Evolutionary conservation across 768 basidiomycete genomes (phyloP), one percentile per base, ranked within the genome.

Genomic region (Pisolithus tinctorius): DNA sequence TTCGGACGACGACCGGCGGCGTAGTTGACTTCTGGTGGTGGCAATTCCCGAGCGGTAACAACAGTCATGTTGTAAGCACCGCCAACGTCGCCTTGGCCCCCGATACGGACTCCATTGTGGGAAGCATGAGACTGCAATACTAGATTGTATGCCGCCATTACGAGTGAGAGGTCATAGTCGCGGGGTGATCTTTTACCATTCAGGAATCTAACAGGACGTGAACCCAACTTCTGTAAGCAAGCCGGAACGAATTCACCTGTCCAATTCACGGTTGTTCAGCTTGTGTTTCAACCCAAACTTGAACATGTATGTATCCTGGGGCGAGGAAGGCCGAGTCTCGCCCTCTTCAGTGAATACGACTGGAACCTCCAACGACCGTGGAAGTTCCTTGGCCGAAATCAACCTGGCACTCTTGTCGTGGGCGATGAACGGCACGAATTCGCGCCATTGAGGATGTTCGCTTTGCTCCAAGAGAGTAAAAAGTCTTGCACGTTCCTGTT

Each of bases 21-120:
- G 60, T 92, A 92, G 2, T 69, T 69, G 46, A 91, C 59, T 1
- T 55, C 52, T 0, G 90, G 90, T 0, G 83, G 67, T 0, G 68
- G 70, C 1, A 93, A 77, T 52, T 86, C 76, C 14, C 89, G 79
- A 2, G 65, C 83, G 2, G 87, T 87, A 4, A 88, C 63, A 6
- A 76, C 72, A 0, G 79, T 63, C 86, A 92, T 86, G 46, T 82
- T 61, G 1, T 54, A 52, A 30, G 74, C n/a, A n/a, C n/a, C n/a
- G n/a, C n/a, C 43, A 30, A 26, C 29, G 23, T 45, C 43, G 3
- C 43, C 20, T 6, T 27, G 27, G 27, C 26, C 30, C 16, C 27
- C 75, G 4, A 80, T 75, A 53, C 73, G 71, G 47, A 75, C 66
- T 3, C 79, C 79, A 9, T 62, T 66, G 38, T 66, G 69, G 27